phyloP scores from a whole-genome alignment of 192 early-diverging fungal genomes.

The Chytriomyces sp. region DNA sequence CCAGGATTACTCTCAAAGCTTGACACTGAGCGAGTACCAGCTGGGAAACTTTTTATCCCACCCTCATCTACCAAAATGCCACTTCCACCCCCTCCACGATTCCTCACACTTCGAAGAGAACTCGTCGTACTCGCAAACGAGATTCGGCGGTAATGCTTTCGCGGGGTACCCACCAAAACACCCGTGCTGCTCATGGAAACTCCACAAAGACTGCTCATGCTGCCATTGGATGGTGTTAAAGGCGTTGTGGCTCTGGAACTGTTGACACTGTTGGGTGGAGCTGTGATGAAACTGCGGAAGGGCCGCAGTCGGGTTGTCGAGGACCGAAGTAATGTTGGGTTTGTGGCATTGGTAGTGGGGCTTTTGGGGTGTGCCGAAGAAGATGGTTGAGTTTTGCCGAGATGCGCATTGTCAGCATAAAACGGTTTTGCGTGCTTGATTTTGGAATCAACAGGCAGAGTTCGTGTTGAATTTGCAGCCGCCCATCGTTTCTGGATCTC shows the following conservation, averaged over 20 bases:
- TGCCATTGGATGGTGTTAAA: neutral
- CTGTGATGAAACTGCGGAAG: slow-evolving; percentile 22
- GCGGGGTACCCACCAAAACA: neutral
- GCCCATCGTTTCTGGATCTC: slow-evolving; percentile 22
- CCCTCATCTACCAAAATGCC: slow-evolving; percentile 2
- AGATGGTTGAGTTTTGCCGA: neutral
- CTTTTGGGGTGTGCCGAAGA: neutral
- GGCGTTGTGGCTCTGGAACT: slow-evolving; percentile 31
- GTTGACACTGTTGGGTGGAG: slow-evolving; percentile 35
- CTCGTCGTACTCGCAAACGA: slow-evolving; percentile 28
- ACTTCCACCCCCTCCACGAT: neutral
- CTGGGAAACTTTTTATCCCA: neutral
- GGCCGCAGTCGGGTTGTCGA: neutral
- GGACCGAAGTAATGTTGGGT: neutral
- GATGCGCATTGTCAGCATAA: neutral
- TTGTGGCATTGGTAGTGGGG: neutral
- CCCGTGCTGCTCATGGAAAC: neutral
- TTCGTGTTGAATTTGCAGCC: neutral
- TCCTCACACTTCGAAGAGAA: slow-evolving; percentile 12
- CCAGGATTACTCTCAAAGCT: neutral
- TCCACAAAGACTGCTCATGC: neutral
- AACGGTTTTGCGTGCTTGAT: neutral
- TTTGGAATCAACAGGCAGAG: neutral
- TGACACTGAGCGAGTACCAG: neutral
- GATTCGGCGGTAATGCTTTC: slow-evolving; percentile 29